Percentiles rank a stretch among this genome's conserved stretches.
Evolutionary conservation across 2,329 filamentous ascomycete genomes (phyloP).

Genomic region (Coniochaeta sp.): DNA sequence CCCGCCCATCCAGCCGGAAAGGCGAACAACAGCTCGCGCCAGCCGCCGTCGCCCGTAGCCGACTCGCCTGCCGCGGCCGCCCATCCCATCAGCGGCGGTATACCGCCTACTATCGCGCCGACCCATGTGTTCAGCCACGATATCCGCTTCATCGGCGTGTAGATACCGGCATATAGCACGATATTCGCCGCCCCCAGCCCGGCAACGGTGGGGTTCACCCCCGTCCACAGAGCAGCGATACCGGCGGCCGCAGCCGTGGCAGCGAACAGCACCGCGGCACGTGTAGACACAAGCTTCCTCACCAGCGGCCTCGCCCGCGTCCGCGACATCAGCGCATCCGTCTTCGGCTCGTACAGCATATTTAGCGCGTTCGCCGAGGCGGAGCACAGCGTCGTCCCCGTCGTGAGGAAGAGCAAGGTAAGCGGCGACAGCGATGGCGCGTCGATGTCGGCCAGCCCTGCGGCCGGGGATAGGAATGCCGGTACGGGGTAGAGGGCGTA

Average conservation of each 20-base stretch:
- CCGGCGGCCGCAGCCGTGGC: slow-evolving; percentile 64
- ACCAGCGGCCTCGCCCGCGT: slow-evolving; percentile 88
- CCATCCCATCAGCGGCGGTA: slow-evolving; percentile 97
- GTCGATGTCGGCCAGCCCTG: slow-evolving; percentile 45
- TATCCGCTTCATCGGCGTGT: slow-evolving; percentile 87
- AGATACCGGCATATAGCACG: slow-evolving; percentile 79
- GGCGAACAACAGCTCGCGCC: slow-evolving; percentile 66
- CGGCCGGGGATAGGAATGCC: slow-evolving; percentile 65
- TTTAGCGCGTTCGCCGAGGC: slow-evolving; percentile 91
- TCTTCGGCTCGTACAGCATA: slow-evolving; percentile 90
- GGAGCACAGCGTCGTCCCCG: slow-evolving; percentile 81
- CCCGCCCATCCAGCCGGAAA: neutral
- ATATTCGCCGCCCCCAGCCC: slow-evolving; percentile 82
- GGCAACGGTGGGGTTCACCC: slow-evolving; percentile 90
- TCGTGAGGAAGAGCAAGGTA: slow-evolving; percentile 86
- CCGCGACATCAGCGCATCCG: slow-evolving; percentile 89
- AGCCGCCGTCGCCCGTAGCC: slow-evolving; percentile 67
- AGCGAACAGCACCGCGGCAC: slow-evolving; percentile 72
- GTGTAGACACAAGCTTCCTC: slow-evolving; percentile 65
- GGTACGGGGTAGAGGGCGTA: slow-evolving; percentile 93
- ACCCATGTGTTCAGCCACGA: slow-evolving; percentile 91
- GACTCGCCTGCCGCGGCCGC: slow-evolving; percentile 86
- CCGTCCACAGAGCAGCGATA: slow-evolving; percentile 69
- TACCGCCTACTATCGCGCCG: slow-evolving; percentile 84
- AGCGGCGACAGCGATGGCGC: slow-evolving; percentile 80